Evolutionary conservation across 495 filamentous ascomycete genomes (phyloP).

Genomic region (Penicillium salamii): DNA sequence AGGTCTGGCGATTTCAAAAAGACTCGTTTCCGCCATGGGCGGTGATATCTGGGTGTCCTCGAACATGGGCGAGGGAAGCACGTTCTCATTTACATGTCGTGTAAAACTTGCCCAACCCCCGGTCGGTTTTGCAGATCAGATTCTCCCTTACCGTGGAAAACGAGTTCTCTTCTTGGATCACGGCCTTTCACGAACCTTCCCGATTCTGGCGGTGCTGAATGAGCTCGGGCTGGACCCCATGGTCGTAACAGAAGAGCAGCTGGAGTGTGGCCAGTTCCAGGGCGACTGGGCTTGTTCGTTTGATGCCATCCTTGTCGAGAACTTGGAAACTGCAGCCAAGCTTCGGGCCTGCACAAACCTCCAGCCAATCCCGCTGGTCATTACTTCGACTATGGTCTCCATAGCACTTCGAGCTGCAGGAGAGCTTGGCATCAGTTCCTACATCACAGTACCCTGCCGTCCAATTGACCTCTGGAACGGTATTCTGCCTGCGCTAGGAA

Average conservation of each 20-base stretch:
- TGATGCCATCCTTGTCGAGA: constrained; percentile 89
- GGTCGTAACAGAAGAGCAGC: constrained; percentile 56
- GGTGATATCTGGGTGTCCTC: constrained; percentile 88
- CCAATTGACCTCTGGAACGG: constrained; percentile 90
- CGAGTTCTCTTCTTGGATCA: constrained; percentile 87
- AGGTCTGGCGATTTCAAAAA: constrained; percentile 73
- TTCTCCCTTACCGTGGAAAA: constrained; percentile 73
- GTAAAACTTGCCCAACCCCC: constrained; percentile 77
- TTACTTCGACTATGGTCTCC: constrained; percentile 78
- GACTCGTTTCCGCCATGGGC: constrained; percentile 75
- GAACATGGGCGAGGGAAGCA: constrained; percentile 76
- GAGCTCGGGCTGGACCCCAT: constrained; percentile 70
- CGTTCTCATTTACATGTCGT: constrained; percentile 78
- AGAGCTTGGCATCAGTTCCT: constrained; percentile 87
- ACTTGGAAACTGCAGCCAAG: constrained; percentile 76
- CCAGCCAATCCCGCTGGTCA: constrained; percentile 85
- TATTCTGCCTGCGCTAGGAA: constrained; percentile 88
- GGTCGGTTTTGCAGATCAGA: constrained; percentile 66
- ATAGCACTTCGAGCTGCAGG: constrained; percentile 86
- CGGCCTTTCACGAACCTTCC: constrained; percentile 60
- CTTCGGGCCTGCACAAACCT: constrained; percentile 75
- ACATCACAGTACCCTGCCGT: constrained; percentile 91
- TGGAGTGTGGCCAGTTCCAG: constrained; percentile 43
- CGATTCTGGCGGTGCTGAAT: constrained; percentile 69
- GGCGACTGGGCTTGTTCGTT: constrained; percentile 57